Percentiles rank a stretch among this genome's conserved stretches.
Evolutionary conservation across 257 asterid genomes (phyloP).

Genomic region (Rhazya stricta): DNA sequence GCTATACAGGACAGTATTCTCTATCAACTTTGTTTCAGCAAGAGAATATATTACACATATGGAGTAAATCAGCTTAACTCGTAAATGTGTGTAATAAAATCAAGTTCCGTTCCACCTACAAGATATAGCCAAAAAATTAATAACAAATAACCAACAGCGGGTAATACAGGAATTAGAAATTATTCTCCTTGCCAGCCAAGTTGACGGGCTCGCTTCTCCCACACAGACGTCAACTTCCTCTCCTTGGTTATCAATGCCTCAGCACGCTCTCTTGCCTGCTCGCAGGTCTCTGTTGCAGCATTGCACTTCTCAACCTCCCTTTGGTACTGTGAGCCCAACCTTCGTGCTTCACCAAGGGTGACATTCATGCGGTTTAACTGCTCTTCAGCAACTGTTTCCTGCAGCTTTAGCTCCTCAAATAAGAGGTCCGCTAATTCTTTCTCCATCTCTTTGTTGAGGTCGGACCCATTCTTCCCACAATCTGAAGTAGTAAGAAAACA

Average conservation of each 20-base stretch:
- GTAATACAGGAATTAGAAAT: not conserved
- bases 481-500: not conserved
- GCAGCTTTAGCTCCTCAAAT: conserved; percentile 70
- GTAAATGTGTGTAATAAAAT: not conserved
- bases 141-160: not conserved
- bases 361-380: conserved; percentile 62
- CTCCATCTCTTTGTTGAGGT: conserved; percentile 47
- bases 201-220: conserved; percentile 37
- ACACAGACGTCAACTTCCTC: conserved; percentile 50
- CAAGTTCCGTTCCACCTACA: not conserved
- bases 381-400: conserved; percentile 49
- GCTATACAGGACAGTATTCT: not conserved
- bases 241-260: conserved; percentile 53
- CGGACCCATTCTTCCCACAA: conserved; percentile 1
- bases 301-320: conserved; percentile 59
- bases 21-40: not conserved
- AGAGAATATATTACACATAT: not conserved
- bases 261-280: conserved; percentile 53
- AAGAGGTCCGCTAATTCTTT: conserved; percentile 68
- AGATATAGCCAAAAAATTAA: not conserved
- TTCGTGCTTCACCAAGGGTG: conserved; percentile 43
- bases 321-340: conserved; percentile 41
- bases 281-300: conserved; percentile 51
- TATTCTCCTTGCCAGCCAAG: conserved; percentile 4
- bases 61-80: not conserved